Evolutionary conservation across 2,329 filamentous ascomycete genomes (phyloP).

Genomic region (Pseudogymnoascus sp.): DNA sequence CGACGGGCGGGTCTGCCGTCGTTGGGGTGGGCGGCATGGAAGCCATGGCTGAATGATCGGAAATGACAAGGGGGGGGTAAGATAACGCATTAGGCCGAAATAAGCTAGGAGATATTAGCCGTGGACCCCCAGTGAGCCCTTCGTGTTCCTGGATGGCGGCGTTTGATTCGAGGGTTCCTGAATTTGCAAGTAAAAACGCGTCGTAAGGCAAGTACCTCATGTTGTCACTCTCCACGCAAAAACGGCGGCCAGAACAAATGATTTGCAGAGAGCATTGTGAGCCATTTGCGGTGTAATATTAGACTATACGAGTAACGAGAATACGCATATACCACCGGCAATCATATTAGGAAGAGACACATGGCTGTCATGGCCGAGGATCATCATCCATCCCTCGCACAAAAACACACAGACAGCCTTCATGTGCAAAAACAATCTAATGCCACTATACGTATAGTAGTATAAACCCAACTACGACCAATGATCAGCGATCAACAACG

Average conservation of each 20-base stretch:
- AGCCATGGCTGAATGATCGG: conserved; percentile 4
- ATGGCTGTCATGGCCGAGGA: background rate
- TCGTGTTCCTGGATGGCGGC: background rate
- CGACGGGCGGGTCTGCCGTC: background rate
- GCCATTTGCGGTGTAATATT: background rate
- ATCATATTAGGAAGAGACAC: conserved; percentile 1
- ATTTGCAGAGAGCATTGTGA: background rate
- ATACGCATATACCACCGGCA: background rate
- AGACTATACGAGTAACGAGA: background rate
- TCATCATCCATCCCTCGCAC: background rate
- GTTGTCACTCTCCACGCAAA: background rate
- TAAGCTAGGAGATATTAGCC: background rate
- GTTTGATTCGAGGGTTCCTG: conserved; percentile 3
- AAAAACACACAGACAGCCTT: background rate
- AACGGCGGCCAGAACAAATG: background rate
- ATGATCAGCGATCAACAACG: background rate
- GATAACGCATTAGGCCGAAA: conserved; percentile 3
- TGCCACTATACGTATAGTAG: background rate
- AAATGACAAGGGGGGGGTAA: background rate
- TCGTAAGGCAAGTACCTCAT: background rate
- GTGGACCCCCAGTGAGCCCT: conserved; percentile 4
- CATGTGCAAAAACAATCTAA: background rate
- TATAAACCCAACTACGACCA: background rate
- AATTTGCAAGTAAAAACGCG: background rate
- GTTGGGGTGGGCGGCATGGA: background rate